Conservation (phyloP, 352 stramenopile species). For the Phytophthora pluvialis region DNA sequence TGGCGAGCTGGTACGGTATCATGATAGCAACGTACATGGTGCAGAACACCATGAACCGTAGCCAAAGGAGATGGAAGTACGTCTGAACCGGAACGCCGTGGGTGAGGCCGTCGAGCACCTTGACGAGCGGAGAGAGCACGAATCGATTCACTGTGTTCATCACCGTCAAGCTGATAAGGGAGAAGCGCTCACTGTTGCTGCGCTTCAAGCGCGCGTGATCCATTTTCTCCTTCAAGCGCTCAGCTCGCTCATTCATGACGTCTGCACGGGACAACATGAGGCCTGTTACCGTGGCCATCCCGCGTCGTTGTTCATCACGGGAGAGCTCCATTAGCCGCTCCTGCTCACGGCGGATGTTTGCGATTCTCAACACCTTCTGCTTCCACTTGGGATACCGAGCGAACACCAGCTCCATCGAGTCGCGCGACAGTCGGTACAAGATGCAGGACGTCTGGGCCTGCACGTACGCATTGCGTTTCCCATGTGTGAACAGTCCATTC, state of each 20-base stretch:
- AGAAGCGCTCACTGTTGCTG: conserved; percentile 6
- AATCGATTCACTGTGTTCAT: neutral
- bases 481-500: conserved; percentile 65
- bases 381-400: conserved; percentile 59
- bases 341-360: conserved; percentile 59
- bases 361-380: conserved; percentile 55
- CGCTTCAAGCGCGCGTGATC: conserved; percentile 22
- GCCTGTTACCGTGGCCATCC: conserved; percentile 16
- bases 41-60: conserved; percentile 38
- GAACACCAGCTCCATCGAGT: conserved; percentile 63
- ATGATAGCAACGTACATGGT: conserved; percentile 53
- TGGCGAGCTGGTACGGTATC: conserved; percentile 54
- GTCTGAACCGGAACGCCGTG: conserved; percentile 44
- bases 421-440: conserved; percentile 70
- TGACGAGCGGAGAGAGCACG: conserved; percentile 1
- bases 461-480: conserved; percentile 54
- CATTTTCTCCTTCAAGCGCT: conserved; percentile 27
- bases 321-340: conserved; percentile 41
- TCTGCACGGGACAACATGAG: conserved; percentile 33
- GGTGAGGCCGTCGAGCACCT: conserved; percentile 36
- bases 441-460: conserved; percentile 66
- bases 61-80: conserved; percentile 49
- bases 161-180: neutral
- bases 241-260: conserved; percentile 32
- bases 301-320: conserved; percentile 24